phyloP scores from a whole-genome alignment of 2,329 filamentous ascomycete genomes.

The Cadophora sp. region DNA sequence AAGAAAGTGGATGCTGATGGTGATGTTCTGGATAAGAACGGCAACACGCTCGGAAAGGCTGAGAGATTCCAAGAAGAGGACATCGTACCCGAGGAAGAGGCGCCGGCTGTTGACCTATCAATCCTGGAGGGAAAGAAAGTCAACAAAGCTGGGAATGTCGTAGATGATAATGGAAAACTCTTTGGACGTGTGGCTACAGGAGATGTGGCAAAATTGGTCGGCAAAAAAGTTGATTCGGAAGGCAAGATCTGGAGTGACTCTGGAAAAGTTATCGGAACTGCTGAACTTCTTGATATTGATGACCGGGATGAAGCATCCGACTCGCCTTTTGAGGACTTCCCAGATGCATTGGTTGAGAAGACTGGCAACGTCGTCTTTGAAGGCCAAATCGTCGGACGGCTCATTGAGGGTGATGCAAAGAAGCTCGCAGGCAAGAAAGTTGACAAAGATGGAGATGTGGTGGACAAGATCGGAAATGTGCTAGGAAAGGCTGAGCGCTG shows the following conservation, averaged over 20 bases:
- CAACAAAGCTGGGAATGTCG: slow-evolving; percentile 65
- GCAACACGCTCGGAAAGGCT: slow-evolving; percentile 54
- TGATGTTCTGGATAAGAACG: slow-evolving; percentile 80
- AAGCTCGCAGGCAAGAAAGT: slow-evolving; percentile 69
- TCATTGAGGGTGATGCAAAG: slow-evolving; percentile 69
- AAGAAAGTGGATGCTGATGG: slow-evolving; percentile 81
- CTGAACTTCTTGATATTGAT: slow-evolving; percentile 65
- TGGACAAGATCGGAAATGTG: slow-evolving; percentile 71
- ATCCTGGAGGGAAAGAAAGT: slow-evolving; percentile 60
- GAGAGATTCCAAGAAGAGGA: slow-evolving; percentile 46
- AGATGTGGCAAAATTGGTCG: slow-evolving; percentile 66
- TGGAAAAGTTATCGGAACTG: slow-evolving; percentile 71
- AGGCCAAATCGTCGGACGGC: slow-evolving; percentile 61
- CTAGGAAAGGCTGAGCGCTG: slow-evolving; percentile 73
- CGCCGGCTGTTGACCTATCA: slow-evolving; percentile 50
- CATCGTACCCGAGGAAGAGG: slow-evolving; percentile 33
- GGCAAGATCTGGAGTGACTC: slow-evolving; percentile 75
- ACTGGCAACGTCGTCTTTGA: slow-evolving; percentile 60
- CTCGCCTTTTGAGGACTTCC: slow-evolving; percentile 64
- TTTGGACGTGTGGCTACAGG: slow-evolving; percentile 70
- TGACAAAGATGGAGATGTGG: slow-evolving; percentile 72
- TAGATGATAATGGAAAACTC: slow-evolving; percentile 58
- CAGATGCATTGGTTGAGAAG: slow-evolving; percentile 58
- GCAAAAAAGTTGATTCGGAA: slow-evolving; percentile 68
- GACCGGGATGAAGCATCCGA: slow-evolving; percentile 57